A percentile compares a stretch with the other conserved stretches of the same genome.
phyloP scores from a whole-genome alignment of 1,139 yeast species.

The Hemisphaericaspora xylofermentans region DNA sequence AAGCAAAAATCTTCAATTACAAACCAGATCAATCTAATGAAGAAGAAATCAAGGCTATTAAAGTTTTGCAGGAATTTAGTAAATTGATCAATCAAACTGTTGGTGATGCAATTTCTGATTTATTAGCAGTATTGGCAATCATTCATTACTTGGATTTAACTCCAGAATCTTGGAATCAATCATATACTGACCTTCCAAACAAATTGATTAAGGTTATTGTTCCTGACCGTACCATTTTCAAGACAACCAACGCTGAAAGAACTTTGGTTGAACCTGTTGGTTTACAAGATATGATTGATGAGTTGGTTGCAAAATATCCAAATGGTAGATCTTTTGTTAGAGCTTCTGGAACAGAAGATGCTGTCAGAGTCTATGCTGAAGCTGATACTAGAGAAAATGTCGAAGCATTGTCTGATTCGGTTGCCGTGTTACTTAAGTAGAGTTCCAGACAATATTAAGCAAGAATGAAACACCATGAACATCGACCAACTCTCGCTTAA shows the following conservation, averaged over 20 bases:
- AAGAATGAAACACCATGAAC: too few species aligned
- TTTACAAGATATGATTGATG: conserved; percentile 72
- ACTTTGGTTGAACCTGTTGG: conserved; percentile 74
- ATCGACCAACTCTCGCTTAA: too few species aligned
- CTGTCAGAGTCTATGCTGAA: conserved; percentile 93
- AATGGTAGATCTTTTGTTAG: conserved; percentile 88
- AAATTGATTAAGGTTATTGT: conserved; percentile 78
- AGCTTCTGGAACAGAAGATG: conserved; percentile 98
- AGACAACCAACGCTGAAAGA: conserved; percentile 90
- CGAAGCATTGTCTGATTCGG: conserved; percentile 31
- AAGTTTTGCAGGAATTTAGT: conserved; percentile 55
- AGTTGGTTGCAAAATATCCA: conserved; percentile 52
- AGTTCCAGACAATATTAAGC: background rate
- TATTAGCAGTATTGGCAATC: conserved; percentile 72
- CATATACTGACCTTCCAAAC: conserved; percentile 86
- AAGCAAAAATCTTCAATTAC: conserved; percentile 30
- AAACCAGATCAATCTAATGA: conserved; percentile 19
- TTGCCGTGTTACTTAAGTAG: conserved; percentile 32
- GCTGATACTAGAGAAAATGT: conserved; percentile 51
- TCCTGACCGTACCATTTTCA: conserved; percentile 73
- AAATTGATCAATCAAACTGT: conserved; percentile 90
- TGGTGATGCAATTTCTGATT: conserved; percentile 94
- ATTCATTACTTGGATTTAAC: conserved; percentile 52
- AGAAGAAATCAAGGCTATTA: conserved; percentile 41
- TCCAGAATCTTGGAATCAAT: conserved; percentile 73